A percentile compares a stretch with the other conserved stretches of the same genome.
phyloP scores from a whole-genome alignment of 1,139 yeast species.

The Suhomyces panamericanus region DNA sequence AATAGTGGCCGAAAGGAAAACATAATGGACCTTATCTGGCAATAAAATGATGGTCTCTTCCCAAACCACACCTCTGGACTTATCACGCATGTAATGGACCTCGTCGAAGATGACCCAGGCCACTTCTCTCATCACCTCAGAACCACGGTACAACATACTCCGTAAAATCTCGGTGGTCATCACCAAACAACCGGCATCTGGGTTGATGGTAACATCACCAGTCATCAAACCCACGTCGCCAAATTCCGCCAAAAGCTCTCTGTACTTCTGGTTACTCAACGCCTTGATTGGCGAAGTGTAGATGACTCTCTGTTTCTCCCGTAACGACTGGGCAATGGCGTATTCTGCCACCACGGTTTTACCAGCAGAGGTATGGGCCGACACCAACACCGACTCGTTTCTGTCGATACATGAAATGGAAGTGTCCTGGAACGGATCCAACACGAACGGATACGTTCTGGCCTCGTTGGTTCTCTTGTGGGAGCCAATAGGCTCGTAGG shows the following conservation, averaged over 20 bases:
- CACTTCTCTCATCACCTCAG: slow-evolving; percentile 93
- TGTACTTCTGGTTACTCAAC: slow-evolving; percentile 89
- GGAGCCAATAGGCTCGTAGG: slow-evolving; percentile 83
- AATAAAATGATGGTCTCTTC: slow-evolving; percentile 94
- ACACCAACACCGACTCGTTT: slow-evolving; percentile 92
- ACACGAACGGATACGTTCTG: slow-evolving; percentile 82
- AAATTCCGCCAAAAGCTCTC: slow-evolving; percentile 89
- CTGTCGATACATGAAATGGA: slow-evolving; percentile 93
- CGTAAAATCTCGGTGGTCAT: slow-evolving; percentile 97
- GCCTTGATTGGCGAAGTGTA: slow-evolving; percentile 98
- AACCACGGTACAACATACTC: slow-evolving; percentile 90
- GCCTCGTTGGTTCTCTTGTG: slow-evolving; percentile 78
- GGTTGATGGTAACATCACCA: slow-evolving; percentile 96
- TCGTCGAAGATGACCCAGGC: slow-evolving; percentile 97
- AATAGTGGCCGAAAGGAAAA: slow-evolving; percentile 90
- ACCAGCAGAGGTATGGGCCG: slow-evolving; percentile 99
- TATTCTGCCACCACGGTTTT: slow-evolving; percentile 98
- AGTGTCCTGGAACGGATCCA: slow-evolving; percentile 96
- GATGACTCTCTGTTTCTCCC: slow-evolving; percentile 90
- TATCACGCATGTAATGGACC: slow-evolving; percentile 94
- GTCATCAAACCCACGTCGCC: slow-evolving; percentile 98
- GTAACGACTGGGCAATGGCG: slow-evolving; percentile 91
- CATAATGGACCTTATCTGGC: slow-evolving; percentile 91
- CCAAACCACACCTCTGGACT: slow-evolving; percentile 98
- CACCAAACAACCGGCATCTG: slow-evolving; percentile 94